Percentiles rank a stretch among this genome's conserved stretches.
phyloP scores from a whole-genome alignment of 192 early-diverging fungal genomes.

The Rhizoclosmatium sp. region DNA sequence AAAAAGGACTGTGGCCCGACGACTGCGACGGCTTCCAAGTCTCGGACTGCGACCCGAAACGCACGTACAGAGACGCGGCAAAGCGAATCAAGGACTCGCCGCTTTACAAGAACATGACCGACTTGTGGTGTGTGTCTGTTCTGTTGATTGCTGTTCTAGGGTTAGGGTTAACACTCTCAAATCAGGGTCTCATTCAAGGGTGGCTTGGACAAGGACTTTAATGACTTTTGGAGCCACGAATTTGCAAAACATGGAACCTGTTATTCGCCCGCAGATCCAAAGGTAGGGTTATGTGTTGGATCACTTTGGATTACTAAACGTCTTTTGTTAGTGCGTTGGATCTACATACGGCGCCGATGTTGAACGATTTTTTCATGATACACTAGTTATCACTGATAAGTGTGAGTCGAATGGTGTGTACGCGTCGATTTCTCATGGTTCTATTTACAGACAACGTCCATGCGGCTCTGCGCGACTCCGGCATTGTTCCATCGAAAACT shows the following conservation, averaged over 20 bases:
- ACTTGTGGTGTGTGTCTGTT: conserved; percentile 11
- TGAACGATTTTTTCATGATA: conserved; percentile 28
- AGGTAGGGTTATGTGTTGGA: neutral
- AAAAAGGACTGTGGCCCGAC: conserved; percentile 39
- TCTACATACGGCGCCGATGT: conserved; percentile 2
- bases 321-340: conserved; percentile 26
- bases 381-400: conserved; percentile 3
- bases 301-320: neutral
- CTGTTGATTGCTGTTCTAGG: neutral
- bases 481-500: conserved; percentile 25
- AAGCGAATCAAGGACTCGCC: neutral
- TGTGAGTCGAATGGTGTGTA: neutral
- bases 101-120: conserved; percentile 29
- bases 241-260: conserved; percentile 38
- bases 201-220: conserved; percentile 18
- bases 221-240: conserved; percentile 39
- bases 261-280: conserved; percentile 12
- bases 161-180: neutral
- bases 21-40: conserved; percentile 35
- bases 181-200: conserved; percentile 40
- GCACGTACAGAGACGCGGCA: conserved; percentile 16
- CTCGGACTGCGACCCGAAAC: conserved; percentile 32
- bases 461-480: conserved; percentile 4
- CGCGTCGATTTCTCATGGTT: neutral
- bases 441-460: conserved; percentile 23